Evolutionary conservation across 306 rosid species (phyloP).

Genomic region (Trichosanthes truncata): DNA sequence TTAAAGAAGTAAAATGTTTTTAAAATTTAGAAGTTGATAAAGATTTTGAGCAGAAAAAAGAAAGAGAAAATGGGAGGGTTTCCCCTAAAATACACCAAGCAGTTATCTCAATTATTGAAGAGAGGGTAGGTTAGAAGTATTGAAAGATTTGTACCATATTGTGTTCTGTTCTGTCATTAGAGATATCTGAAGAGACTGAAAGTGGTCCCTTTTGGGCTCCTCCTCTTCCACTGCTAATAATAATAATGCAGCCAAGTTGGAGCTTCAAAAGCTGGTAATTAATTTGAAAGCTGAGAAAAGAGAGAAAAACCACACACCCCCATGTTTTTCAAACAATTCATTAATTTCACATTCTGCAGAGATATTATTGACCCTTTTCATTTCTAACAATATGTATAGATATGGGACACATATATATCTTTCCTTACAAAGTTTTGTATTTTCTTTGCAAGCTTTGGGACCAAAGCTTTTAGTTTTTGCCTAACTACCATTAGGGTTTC

Average conservation of each 20-base stretch:
- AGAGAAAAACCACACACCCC: no score
- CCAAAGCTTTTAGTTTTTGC: not conserved
- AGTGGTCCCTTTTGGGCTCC: not conserved
- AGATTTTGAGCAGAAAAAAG: no score
- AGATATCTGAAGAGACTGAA: not conserved
- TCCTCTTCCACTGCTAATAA: not conserved
- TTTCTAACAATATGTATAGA: no score
- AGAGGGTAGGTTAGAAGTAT: slow-evolving; percentile 1
- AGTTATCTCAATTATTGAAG: not conserved
- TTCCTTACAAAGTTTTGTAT: no score
- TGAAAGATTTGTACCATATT: not conserved
- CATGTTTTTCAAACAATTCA: not conserved
- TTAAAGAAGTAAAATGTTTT: no score
- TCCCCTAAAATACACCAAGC: no score
- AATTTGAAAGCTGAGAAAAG: no score
- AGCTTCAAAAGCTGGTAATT: not conserved
- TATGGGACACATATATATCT: no score
- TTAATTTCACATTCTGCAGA: no score
- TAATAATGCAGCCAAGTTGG: not conserved
- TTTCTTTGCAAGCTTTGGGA: not conserved
- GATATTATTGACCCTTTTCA: not conserved
- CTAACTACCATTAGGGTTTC: not conserved
- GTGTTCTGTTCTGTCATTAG: not conserved
- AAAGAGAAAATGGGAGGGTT: no score
- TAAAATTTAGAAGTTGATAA: no score